Evolutionary conservation across 768 basidiomycete genomes (phyloP), one percentile per base, ranked within the genome.

Genomic region (Xerocomellus amylosporus): DNA sequence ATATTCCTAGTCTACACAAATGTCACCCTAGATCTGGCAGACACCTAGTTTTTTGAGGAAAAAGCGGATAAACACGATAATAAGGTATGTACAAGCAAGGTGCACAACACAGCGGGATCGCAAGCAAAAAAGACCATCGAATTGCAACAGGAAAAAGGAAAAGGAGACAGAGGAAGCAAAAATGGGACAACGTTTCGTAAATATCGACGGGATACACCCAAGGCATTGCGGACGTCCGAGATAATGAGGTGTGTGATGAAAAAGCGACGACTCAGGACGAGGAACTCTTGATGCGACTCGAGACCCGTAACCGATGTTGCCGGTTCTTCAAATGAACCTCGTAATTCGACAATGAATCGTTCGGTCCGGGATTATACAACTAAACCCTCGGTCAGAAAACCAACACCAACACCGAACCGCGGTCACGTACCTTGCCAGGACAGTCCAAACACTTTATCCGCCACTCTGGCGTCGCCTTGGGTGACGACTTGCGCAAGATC

Each of bases 261-360:
- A 34, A 34, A 41, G 38, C 24, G 41, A 47, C 12, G 56, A 42
- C 60, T 68, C 26, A 70, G 50, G 65, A 59, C 53, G 66, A 51
- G 26, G 34, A 8, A 36, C 22, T 19, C 45, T 57, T 61, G 48
- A 65, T 15, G 39, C 90, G 85, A 22, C 81, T 79, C 62, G 82
- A 84, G 31, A 93, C 90, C 49, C 84, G 81, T 58, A 81, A 78
- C 37, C 90, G 84, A 71, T 93, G 91, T 66, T 82, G 80, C 46
- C 89, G 82, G 63, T 93, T 93, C 75, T 84, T 87, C 50, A 99
- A 74, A 74, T 99, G 96, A 12, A 97, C 88, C 66, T 93, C 90
- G 62, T 93, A 98, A 69, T 98, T 97, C 24, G 80, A 77, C 46
- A 98, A 72, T 12, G 90, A 90, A 72, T 95, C 87, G 8, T 81